phyloP scores from a whole-genome alignment of 1,139 yeast species.

The Yamadazyma spencermartinsiae region DNA sequence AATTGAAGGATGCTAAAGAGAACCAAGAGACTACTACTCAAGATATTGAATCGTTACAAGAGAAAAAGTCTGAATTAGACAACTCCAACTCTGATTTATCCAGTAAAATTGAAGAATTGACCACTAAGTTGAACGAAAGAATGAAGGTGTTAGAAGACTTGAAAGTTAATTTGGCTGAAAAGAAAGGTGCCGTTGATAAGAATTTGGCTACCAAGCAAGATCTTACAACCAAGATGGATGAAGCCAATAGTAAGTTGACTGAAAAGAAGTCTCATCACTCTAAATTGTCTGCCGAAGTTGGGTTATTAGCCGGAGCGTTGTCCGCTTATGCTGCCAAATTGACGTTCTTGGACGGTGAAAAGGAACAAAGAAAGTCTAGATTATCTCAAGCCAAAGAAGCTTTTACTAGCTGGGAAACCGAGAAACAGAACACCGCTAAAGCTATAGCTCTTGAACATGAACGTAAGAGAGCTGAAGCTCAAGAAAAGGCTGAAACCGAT shows the following conservation, averaged over 20 bases:
- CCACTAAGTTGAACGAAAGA: conserved; percentile 41
- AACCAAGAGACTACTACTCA: conserved; percentile 48
- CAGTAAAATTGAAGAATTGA: conserved; percentile 42
- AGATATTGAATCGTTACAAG: conserved; percentile 46
- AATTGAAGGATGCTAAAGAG: conserved; percentile 48
- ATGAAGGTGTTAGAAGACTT: conserved; percentile 42
- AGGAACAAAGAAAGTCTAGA: conserved; percentile 36
- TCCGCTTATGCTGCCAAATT: conserved; percentile 49
- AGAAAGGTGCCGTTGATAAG: conserved; percentile 36
- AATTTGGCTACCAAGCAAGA: conserved; percentile 43
- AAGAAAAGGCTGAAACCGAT: conserved; percentile 49
- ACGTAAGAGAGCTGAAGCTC: conserved; percentile 47
- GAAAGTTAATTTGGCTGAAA: conserved; percentile 40
- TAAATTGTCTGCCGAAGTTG: conserved; percentile 45
- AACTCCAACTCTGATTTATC: conserved; percentile 46
- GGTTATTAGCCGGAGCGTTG: conserved; percentile 41
- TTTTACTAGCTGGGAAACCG: conserved; percentile 43
- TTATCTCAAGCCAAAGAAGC: conserved; percentile 46
- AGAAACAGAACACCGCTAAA: conserved; percentile 42
- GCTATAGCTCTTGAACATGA: conserved; percentile 44
- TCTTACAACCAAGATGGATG: conserved; percentile 37
- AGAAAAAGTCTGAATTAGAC: conserved; percentile 42
- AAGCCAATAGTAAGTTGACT: conserved; percentile 33
- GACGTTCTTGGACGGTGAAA: conserved; percentile 38
- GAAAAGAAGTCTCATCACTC: conserved; percentile 41